Evolutionary conservation across 768 basidiomycete species (phyloP).

Genomic region (Leccinum disarticulatum): DNA sequence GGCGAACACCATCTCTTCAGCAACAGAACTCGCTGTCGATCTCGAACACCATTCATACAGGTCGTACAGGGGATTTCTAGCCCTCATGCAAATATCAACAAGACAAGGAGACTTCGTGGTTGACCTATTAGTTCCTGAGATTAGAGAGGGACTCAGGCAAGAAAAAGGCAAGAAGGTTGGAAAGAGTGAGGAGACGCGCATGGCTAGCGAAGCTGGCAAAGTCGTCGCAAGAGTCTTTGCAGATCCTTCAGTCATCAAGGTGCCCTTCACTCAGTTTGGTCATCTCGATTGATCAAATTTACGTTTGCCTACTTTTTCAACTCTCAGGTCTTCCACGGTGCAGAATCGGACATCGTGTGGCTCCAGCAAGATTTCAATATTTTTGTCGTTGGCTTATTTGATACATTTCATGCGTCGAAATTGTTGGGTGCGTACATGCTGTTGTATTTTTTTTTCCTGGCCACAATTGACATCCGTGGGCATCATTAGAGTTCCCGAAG

Average conservation of each 20-base stretch:
- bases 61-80: slow-evolving; percentile 83
- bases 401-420: slow-evolving; percentile 94
- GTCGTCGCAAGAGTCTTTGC: slow-evolving; percentile 57
- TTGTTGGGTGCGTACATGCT: slow-evolving; percentile 53
- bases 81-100: slow-evolving; percentile 91
- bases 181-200: slow-evolving; percentile 13
- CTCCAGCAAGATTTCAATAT: slow-evolving; percentile 94
- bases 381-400: slow-evolving; percentile 94
- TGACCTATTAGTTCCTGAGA: slow-evolving; percentile 60
- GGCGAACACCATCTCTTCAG: slow-evolving; percentile 62
- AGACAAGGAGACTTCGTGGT: slow-evolving; percentile 84
- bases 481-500: slow-evolving; percentile 65
- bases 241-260: slow-evolving; percentile 84
- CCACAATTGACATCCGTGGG: not conserved
- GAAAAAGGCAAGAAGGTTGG: slow-evolving; percentile 44
- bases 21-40: slow-evolving; percentile 87
- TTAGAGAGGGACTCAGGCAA: slow-evolving; percentile 72
- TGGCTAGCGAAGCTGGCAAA: slow-evolving; percentile 40
- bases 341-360: slow-evolving; percentile 93
- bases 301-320: not conserved
- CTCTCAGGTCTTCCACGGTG: slow-evolving; percentile 86
- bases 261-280: slow-evolving; percentile 28
- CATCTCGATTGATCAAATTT: not conserved
- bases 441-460: not conserved
- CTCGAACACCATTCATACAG: slow-evolving; percentile 92